A percentile compares a stretch with the other conserved stretches of the same genome.
phyloP scores from a whole-genome alignment of 1,284 basidiomycete genomes.

The Agaricales sp. region DNA sequence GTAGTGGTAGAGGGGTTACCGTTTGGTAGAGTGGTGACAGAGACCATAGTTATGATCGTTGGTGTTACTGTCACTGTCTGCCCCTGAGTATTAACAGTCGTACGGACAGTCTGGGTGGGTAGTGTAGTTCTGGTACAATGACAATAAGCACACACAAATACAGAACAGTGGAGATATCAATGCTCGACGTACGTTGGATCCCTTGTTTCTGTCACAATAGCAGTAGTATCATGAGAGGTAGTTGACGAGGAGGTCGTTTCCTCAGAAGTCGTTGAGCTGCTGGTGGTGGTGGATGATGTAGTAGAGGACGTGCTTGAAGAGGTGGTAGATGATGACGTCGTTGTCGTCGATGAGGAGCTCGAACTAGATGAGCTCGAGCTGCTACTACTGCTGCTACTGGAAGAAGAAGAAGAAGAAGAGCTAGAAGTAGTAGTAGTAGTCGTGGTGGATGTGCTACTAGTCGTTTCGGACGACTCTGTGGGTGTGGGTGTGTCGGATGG shows the following conservation, averaged over 20 bases:
- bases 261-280: not conserved
- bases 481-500: not conserved
- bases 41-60: not conserved
- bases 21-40: not conserved
- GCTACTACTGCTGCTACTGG: too few species aligned
- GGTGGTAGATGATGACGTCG: not conserved
- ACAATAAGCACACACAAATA: not conserved
- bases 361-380: too few species aligned
- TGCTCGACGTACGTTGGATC: not conserved
- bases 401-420: not conserved
- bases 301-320: not conserved
- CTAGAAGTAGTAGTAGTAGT: not conserved
- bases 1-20: not conserved
- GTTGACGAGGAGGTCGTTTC: not conserved
- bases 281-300: not conserved
- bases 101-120: not conserved
- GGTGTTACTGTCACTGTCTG: not conserved
- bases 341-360: not conserved
- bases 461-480: too few species aligned
- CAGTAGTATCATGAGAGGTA: not conserved
- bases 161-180: not conserved
- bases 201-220: not conserved
- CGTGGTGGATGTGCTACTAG: not conserved
- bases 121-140: not conserved
- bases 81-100: too few species aligned